Evolutionary conservation across 2,329 filamentous ascomycete genomes (phyloP).

Genomic region (Rachicladosporium sp.): DNA sequence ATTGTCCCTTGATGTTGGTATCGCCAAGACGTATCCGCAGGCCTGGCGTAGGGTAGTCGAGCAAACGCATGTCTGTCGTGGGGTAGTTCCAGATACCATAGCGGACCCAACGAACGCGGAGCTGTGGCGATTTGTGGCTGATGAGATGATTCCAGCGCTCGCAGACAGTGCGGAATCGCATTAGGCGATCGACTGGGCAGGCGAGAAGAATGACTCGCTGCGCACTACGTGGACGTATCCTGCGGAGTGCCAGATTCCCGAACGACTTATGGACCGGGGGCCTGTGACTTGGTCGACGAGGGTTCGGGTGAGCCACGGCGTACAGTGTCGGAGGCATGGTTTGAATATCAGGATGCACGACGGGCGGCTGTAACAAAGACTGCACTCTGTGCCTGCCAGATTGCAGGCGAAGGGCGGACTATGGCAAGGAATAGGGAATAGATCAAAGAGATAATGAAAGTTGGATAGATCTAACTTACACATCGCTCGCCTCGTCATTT

Average conservation of each 20-base stretch:
- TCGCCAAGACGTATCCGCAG: conserved; percentile 12
- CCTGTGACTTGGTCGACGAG: too few species aligned
- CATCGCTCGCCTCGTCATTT: too few species aligned
- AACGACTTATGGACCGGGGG: too few species aligned
- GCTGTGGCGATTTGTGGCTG: conserved; percentile 9
- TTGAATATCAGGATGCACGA: not conserved
- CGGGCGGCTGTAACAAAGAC: not conserved
- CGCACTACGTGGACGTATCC: conserved; percentile 6
- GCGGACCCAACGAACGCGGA: conserved; percentile 15
- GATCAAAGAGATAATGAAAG: too few species aligned
- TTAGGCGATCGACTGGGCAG: conserved; percentile 11
- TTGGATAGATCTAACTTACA: too few species aligned
- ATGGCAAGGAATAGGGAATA: too few species aligned
- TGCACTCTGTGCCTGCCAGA: too few species aligned
- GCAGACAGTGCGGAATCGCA: conserved; percentile 9
- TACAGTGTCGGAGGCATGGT: not conserved
- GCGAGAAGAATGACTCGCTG: conserved; percentile 12
- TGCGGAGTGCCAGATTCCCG: too few species aligned
- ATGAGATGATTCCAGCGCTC: conserved; percentile 10
- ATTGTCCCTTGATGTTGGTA: conserved; percentile 13
- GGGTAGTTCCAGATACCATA: conserved; percentile 12
- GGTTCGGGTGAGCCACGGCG: not conserved
- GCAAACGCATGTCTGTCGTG: conserved; percentile 11
- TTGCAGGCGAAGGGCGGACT: too few species aligned
- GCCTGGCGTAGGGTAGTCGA: conserved; percentile 13